These are phyloP conservation scores for Fusarium cyanostomum DNA, from an alignment of 2,329 filamentous ascomycete species.

Conservation along the genomic window DNA sequence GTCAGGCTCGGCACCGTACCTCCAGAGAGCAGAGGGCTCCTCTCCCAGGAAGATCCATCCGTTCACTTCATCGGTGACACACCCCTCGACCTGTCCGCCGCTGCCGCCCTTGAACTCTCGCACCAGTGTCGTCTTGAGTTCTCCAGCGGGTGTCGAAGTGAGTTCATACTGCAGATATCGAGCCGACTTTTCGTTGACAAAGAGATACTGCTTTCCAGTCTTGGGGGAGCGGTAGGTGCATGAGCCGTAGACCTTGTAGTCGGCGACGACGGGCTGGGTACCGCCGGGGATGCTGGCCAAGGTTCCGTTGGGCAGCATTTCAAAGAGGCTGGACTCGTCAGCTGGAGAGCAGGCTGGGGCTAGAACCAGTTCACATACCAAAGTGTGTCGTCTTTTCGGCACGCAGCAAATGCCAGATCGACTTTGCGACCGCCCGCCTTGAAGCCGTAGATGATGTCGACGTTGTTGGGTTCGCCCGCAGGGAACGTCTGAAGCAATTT, in stretches of 20 bases:
- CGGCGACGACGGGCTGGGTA: slow-evolving; percentile 54
- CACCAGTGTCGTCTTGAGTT: slow-evolving; percentile 57
- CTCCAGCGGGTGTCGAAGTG: slow-evolving; percentile 51
- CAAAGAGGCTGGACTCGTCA: slow-evolving; percentile 54
- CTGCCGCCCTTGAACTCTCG: slow-evolving; percentile 61
- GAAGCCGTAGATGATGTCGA: slow-evolving; percentile 63
- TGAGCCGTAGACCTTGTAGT: slow-evolving; percentile 62
- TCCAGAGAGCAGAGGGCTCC: slow-evolving; percentile 62
- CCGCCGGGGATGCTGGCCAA: slow-evolving; percentile 56
- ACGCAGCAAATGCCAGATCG: slow-evolving; percentile 62
- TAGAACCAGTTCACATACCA: slow-evolving; percentile 51
- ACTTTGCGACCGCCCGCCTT: slow-evolving; percentile 53
- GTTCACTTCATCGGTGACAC: slow-evolving; percentile 61
- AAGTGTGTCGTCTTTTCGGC: slow-evolving; percentile 60
- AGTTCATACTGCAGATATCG: slow-evolving; percentile 65
- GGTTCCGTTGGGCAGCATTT: slow-evolving; percentile 58
- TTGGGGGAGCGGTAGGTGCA: slow-evolving; percentile 60
- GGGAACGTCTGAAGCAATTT: slow-evolving; percentile 56
- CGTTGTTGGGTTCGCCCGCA: slow-evolving; percentile 62
- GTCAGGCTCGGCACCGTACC: slow-evolving; percentile 61
- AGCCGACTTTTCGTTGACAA: slow-evolving; percentile 63
- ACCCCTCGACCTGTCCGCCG: slow-evolving; percentile 64
- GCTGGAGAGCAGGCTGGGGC: background rate
- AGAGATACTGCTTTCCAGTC: slow-evolving; percentile 61
- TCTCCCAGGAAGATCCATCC: slow-evolving; percentile 62